These are phyloP conservation scores for Aureobasidium sp. DNA, from an alignment of 2,329 filamentous ascomycete species.

Conservation along the genomic window DNA sequence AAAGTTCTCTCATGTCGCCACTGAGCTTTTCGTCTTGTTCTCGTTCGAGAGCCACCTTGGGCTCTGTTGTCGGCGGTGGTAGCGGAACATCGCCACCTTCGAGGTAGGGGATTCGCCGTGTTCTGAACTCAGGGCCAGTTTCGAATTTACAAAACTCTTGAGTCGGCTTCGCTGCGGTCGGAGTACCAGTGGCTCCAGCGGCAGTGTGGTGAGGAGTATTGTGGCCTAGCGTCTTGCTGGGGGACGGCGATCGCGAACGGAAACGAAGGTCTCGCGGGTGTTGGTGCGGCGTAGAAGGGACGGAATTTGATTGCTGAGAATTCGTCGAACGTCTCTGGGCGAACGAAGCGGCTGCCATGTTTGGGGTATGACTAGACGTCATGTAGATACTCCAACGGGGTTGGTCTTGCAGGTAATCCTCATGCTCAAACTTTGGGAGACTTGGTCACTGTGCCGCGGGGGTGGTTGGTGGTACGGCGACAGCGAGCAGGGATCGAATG, in stretches of 20 bases:
- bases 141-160: conserved; percentile 74
- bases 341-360: conserved; percentile 18
- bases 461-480: conserved; percentile 12
- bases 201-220: conserved; percentile 87
- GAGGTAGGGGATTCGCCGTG: conserved; percentile 79
- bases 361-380: conserved; percentile 14
- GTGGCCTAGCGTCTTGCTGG: conserved; percentile 61
- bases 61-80: conserved; percentile 59
- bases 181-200: conserved; percentile 73
- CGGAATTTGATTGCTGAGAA: conserved; percentile 70
- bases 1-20: conserved; percentile 77
- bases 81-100: conserved; percentile 75
- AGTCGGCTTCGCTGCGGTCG: conserved; percentile 58
- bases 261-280: conserved; percentile 76
- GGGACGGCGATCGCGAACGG: conserved; percentile 73
- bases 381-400: conserved; percentile 18
- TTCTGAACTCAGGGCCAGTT: conserved; percentile 71
- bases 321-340: conserved; percentile 17
- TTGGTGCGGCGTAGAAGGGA: conserved; percentile 89
- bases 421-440: conserved; percentile 19
- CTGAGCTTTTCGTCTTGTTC: conserved; percentile 70
- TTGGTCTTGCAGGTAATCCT: conserved; percentile 21
- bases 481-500: neutral
- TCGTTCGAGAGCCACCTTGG: conserved; percentile 63
- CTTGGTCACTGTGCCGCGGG: neutral